Base-by-base conservation (phyloP, 306 rosid genomes). In the Fragaria iinumae region DNA sequence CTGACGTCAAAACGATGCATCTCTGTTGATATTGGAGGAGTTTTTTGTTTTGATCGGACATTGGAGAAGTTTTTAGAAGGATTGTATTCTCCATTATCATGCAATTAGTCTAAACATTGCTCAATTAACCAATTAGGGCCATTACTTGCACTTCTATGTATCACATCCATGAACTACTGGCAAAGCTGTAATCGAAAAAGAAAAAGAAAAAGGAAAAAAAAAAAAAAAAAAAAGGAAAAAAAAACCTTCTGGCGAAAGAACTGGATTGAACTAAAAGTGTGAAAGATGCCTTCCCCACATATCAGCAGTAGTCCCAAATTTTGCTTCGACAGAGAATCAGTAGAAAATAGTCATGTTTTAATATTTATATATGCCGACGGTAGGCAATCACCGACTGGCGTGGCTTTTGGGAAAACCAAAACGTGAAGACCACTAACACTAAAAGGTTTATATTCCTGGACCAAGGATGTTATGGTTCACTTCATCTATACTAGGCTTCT, bases 371-470 rank as follows among this genome's bases (percentile, higher is more conserved):
- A n/a, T 11, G 63, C 64, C 7, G 64, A 10, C 63, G 14, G 8
- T 27, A 13, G 20, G n/a, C n/a, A 29, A 13, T 3, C 20, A 5
- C 41, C 39, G n/a, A 29, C 66, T 59, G 9, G 20, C 39, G 3
- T 25, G 20, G 39, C 67, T 20, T 27, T 4, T 12, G 0, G 17
- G 43, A 0, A 32, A 62, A 32, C n/a, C 67, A 29, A 62, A 32
- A 29, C 68, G 68, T 63, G 68, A 29, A 63, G 68, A 63, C n/a
- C 43, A 63, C 68, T 29, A 32, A 63, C 16, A 63, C 41, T 6
- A 27, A 63, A 29, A 14, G 0, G 41, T 5, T 12, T 0, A 63
- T 63, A 63, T 63, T 63, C 67, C 67, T 14, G 67, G 67, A 14
- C 41, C 67, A 29, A 32, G 4, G 0, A 13, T 20, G 20, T 62